Conservation (phyloP, 129 eudicot genomes). For the Lactuca sativa region DNA sequence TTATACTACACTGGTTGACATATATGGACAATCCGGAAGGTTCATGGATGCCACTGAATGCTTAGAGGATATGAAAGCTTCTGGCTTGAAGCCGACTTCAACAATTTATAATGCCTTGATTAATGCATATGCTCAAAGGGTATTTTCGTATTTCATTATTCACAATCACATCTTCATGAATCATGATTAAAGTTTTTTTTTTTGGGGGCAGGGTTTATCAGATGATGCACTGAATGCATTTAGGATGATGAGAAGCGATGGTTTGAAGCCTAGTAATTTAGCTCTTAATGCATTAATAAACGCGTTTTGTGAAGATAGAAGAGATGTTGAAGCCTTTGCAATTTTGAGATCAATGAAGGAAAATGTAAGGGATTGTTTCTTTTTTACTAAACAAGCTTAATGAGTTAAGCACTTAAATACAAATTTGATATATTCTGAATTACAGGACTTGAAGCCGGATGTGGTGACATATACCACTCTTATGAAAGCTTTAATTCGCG, state of each 20-base stretch:
- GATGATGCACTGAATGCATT: conserved; percentile 90
- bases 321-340: conserved; percentile 88
- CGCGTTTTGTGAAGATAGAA: conserved; percentile 95
- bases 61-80: conserved; percentile 87
- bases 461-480: conserved; percentile 95
- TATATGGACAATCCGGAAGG: conserved; percentile 83
- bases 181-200: conserved; percentile 18
- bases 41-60: conserved; percentile 87
- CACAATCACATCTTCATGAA: neutral
- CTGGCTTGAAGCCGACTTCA: conserved; percentile 81
- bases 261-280: conserved; percentile 76
- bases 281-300: conserved; percentile 94
- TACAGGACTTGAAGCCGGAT: conserved; percentile 94
- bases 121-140: conserved; percentile 97
- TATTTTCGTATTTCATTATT: conserved; percentile 50
- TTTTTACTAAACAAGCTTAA: no score
- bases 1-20: conserved; percentile 78
- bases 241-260: conserved; percentile 90
- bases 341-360: conserved; percentile 90
- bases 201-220: conserved; percentile 67
- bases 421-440: conserved; percentile 5
- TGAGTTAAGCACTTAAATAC: neutral
- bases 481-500: conserved; percentile 90
- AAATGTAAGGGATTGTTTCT: conserved; percentile 48
- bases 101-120: conserved; percentile 98